Evolutionary conservation across 2,329 filamentous ascomycete genomes (phyloP).

Genomic region (Stachybotrys elegans): DNA sequence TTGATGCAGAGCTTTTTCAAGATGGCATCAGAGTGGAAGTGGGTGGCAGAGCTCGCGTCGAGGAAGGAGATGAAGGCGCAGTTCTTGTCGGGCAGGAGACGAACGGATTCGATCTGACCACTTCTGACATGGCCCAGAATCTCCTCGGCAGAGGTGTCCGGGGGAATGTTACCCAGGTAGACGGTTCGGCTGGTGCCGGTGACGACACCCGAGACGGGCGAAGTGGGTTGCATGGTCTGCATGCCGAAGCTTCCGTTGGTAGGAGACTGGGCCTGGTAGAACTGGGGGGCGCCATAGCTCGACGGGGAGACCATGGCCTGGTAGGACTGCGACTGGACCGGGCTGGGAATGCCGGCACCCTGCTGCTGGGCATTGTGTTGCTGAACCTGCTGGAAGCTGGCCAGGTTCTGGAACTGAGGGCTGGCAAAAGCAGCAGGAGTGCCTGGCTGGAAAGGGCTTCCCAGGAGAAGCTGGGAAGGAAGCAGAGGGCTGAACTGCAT

Average conservation of each 20-base stretch:
- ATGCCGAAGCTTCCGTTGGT: conserved; percentile 64
- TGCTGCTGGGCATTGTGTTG: conserved; percentile 51
- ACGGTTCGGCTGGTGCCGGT: conserved; percentile 93
- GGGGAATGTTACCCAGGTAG: conserved; percentile 97
- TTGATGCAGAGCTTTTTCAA: conserved; percentile 99
- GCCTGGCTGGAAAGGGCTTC: conserved; percentile 94
- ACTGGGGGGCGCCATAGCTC: conserved; percentile 73
- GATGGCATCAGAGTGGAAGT: conserved; percentile 99
- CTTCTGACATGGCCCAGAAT: conserved; percentile 94
- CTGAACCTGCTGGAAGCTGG: conserved; percentile 61
- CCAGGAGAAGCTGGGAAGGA: conserved; percentile 88
- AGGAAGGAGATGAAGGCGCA: conserved; percentile 99
- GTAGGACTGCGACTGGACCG: conserved; percentile 78
- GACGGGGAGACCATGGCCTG: conserved; percentile 83
- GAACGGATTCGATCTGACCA: conserved; percentile 98
- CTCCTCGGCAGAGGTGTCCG: conserved; percentile 93
- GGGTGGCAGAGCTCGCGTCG: conserved; percentile 93
- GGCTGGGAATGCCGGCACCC: conserved; percentile 63
- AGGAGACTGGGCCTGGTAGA: conserved; percentile 85
- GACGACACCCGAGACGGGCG: conserved; percentile 77
- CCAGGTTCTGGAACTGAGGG: conserved; percentile 84
- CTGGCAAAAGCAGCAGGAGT: conserved; percentile 86
- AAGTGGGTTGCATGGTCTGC: conserved; percentile 58
- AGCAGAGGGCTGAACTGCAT: conserved; percentile 98
- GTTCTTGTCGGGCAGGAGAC: conserved; percentile 96